Conservation (phyloP, 306 rosid genomes). For the Sechiopsis laciniata region DNA sequence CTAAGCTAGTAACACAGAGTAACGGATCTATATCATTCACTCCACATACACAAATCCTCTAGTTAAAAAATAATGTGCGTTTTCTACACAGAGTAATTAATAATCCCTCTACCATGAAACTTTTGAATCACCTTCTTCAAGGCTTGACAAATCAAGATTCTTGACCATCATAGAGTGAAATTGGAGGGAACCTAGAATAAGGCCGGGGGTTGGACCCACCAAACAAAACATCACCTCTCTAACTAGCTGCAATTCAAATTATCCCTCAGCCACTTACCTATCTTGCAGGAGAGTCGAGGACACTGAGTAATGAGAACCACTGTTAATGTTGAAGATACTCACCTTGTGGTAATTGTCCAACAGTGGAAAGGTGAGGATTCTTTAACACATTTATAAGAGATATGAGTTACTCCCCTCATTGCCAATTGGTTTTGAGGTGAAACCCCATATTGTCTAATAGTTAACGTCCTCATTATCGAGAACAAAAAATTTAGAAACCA, state of each 20-base stretch:
- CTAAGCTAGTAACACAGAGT: background rate
- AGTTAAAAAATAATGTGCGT: background rate
- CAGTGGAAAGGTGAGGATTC: no score
- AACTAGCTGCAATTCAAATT: background rate
- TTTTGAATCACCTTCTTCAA: constrained; percentile 6
- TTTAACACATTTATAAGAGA: no score
- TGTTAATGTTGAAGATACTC: no score
- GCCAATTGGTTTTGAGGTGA: no score
- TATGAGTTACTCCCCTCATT: no score
- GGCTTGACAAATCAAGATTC: background rate
- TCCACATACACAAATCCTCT: background rate
- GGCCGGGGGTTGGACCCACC: background rate
- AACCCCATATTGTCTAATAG: no score
- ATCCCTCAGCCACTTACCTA: background rate
- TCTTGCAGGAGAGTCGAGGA: background rate
- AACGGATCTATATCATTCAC: background rate
- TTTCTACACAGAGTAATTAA: background rate
- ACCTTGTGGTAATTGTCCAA: no score
- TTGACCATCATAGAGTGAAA: background rate
- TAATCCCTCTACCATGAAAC: constrained; percentile 7
- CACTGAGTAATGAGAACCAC: background rate
- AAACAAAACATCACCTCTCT: background rate
- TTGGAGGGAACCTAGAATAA: background rate
- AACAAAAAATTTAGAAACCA: background rate
- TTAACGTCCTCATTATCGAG: background rate